Percentiles rank a stretch among this genome's conserved stretches.
phyloP scores from a whole-genome alignment of 805 yeast genomes.

The Kuraishia capsulata region DNA sequence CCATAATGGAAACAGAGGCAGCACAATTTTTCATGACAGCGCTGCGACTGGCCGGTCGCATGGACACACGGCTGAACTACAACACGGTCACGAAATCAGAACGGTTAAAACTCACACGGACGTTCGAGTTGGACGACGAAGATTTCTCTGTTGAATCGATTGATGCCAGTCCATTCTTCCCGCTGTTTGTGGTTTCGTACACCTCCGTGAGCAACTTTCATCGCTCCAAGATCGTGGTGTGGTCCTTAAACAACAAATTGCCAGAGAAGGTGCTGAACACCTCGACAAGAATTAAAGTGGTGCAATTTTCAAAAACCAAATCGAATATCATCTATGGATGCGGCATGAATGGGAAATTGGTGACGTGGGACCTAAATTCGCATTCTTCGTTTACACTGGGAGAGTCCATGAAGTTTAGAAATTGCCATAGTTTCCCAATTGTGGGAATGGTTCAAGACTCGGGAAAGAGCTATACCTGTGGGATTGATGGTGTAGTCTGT shows the following conservation, averaged over 20 bases:
- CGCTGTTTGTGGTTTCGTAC: conserved; percentile 12
- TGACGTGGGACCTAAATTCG: conserved; percentile 36
- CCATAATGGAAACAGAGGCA: no score
- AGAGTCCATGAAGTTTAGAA: conserved; percentile 5
- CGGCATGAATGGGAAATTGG: conserved; percentile 37
- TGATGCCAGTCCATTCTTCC: conserved; percentile 10
- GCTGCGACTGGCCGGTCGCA: not conserved
- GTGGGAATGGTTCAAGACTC: conserved; percentile 5
- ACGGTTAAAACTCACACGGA: not conserved
- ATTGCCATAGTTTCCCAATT: conserved; percentile 6
- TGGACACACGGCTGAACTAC: not conserved
- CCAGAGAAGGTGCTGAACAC: conserved; percentile 22
- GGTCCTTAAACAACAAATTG: conserved; percentile 1
- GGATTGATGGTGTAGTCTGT: conserved; percentile 1
- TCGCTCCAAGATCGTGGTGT: conserved; percentile 9
- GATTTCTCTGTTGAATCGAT: not conserved
- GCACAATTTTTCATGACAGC: not conserved
- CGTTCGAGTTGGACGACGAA: not conserved
- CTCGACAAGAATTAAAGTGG: conserved; percentile 26
- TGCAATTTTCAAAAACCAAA: conserved; percentile 29
- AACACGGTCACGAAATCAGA: conserved; percentile 3
- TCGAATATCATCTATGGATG: conserved; percentile 37
- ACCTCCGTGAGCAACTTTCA: not conserved
- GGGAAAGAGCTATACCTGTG: not conserved
- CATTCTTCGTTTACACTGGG: conserved; percentile 8